Evolutionary conservation across 139 green algal species (phyloP).

Genomic region (Tetraselmis chui): DNA sequence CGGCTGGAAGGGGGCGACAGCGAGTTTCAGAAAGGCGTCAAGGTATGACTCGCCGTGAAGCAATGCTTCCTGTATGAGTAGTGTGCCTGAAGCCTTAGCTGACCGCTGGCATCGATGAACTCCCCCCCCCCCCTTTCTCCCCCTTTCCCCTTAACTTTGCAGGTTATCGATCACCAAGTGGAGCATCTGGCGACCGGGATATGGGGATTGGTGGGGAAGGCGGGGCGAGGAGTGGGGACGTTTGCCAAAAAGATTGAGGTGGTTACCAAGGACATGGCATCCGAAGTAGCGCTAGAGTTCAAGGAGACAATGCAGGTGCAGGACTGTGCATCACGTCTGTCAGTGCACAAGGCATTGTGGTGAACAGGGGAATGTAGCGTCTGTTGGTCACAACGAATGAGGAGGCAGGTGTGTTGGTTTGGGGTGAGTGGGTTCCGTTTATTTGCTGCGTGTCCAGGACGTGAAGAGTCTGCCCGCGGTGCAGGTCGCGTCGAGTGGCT

Average conservation of each 20-base stretch:
- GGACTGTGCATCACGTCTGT: no score
- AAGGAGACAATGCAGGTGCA: not conserved
- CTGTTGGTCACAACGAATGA: no score
- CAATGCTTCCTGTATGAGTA: not conserved
- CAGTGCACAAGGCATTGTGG: no score
- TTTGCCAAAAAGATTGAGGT: not conserved
- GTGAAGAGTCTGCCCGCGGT: not conserved
- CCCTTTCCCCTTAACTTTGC: not conserved
- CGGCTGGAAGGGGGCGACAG: not conserved
- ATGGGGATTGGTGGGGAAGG: not conserved
- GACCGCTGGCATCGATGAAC: no score
- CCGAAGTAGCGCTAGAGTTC: not conserved
- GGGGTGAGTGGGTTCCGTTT: no score
- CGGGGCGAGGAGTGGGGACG: not conserved
- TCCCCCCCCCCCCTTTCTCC: no score
- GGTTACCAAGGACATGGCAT: not conserved
- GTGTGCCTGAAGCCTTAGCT: no score
- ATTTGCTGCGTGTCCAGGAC: not conserved
- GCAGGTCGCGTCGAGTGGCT: not conserved
- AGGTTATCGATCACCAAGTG: not conserved
- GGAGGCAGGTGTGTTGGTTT: no score
- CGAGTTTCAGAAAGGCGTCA: not conserved
- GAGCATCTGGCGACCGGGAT: not conserved
- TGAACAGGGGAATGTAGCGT: no score
- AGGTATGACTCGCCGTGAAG: not conserved